Conservation (phyloP, 1,284 basidiomycete genomes). For the Pseudozyma flocculosa region DNA sequence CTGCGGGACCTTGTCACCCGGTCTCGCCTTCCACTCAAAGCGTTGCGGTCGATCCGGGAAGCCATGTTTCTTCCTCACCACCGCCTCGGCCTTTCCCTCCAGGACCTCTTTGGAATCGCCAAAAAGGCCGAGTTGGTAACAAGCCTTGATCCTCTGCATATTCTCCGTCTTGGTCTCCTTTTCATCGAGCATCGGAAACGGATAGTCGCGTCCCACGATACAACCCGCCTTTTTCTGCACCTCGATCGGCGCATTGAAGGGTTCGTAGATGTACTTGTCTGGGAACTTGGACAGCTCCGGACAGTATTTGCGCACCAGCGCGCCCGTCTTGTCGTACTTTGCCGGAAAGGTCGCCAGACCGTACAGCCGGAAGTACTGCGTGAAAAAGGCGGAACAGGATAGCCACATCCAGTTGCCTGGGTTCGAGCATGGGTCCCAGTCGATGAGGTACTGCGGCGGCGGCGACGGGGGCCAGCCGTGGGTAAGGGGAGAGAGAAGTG, state of each 20-base stretch:
- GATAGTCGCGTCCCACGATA: conserved; percentile 50
- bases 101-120: conserved; percentile 43
- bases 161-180: conserved; percentile 44
- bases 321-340: conserved; percentile 61
- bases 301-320: conserved; percentile 61
- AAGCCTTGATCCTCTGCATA: conserved; percentile 37
- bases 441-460: conserved; percentile 46
- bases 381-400: conserved; percentile 62
- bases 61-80: conserved; percentile 42
- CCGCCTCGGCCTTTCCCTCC: conserved; percentile 41
- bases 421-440: conserved; percentile 61
- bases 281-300: conserved; percentile 54
- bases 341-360: conserved; percentile 60
- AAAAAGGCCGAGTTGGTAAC: conserved; percentile 31
- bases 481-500: too few species aligned
- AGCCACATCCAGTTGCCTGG: conserved; percentile 64
- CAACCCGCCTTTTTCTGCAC: conserved; percentile 46
- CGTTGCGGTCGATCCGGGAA: conserved; percentile 19
- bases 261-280: conserved; percentile 52
- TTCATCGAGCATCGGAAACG: conserved; percentile 47
- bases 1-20: too few species aligned
- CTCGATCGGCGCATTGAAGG: conserved; percentile 39
- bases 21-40: conserved; percentile 24
- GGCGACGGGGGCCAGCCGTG: too few species aligned
- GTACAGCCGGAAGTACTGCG: conserved; percentile 58